These are phyloP conservation scores for Guillardia theta DNA, from an alignment of 78 protist species.

Conservation along the genomic window DNA sequence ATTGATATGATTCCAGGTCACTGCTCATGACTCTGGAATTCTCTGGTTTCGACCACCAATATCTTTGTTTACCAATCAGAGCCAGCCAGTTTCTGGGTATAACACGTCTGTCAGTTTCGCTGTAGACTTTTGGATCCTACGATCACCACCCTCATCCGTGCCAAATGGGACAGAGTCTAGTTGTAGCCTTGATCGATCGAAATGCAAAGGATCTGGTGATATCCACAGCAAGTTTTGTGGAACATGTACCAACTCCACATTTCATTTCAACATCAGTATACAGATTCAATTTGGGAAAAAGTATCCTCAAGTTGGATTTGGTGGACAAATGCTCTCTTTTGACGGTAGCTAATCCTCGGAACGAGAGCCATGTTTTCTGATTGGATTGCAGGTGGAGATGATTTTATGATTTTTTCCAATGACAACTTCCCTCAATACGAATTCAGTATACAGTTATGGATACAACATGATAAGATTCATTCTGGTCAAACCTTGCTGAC, in stretches of 20 bases:
- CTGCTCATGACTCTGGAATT: too few species aligned
- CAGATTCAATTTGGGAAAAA: not conserved
- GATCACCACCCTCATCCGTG: too few species aligned
- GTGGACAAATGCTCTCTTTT: not conserved
- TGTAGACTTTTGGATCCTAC: too few species aligned
- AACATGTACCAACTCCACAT: not conserved
- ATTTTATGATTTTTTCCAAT: not conserved
- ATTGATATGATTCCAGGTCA: too few species aligned
- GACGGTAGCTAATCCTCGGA: not conserved
- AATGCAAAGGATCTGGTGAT: too few species aligned
- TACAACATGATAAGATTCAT: not conserved
- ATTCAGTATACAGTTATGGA: not conserved
- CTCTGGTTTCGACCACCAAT: too few species aligned
- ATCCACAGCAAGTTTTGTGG: not conserved
- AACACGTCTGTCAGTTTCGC: too few species aligned
- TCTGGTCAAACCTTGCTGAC: not conserved
- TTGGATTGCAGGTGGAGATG: not conserved
- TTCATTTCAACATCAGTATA: not conserved
- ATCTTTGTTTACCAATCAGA: too few species aligned
- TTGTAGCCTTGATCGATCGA: too few species aligned
- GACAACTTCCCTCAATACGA: not conserved
- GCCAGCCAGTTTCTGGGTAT: too few species aligned
- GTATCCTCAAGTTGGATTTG: not conserved
- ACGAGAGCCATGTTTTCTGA: not conserved
- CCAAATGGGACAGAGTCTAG: too few species aligned